Evolutionary conservation across 345 rosid species (phyloP).

Genomic region (Eucalyptus polyanthemos): DNA sequence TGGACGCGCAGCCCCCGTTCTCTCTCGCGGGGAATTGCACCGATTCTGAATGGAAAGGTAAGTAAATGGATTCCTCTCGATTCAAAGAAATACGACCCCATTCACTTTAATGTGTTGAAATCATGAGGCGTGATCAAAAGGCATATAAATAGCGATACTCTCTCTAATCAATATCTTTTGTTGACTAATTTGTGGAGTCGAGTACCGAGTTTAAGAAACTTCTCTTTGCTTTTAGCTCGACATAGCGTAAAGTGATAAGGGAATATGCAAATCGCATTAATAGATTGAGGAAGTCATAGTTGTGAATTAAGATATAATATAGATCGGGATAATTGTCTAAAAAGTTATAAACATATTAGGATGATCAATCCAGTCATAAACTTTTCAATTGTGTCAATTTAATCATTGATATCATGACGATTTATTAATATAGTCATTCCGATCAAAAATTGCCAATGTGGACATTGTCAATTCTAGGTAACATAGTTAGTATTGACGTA

Average conservation of each 20-base stretch:
- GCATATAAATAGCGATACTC: background rate
- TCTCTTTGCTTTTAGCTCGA: background rate
- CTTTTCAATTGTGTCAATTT: rapidly evolving
- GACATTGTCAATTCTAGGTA: rapidly evolving
- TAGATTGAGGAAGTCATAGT: background rate
- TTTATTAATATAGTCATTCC: rapidly evolving
- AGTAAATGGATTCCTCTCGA: background rate
- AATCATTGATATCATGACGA: background rate
- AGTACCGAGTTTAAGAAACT: background rate
- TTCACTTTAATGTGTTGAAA: background rate
- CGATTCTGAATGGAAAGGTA: background rate
- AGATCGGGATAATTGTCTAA: background rate
- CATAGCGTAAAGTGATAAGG: background rate
- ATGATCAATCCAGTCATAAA: rapidly evolving
- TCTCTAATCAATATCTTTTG: background rate
- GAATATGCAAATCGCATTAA: background rate
- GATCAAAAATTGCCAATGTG: rapidly evolving
- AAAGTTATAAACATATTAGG: rapidly evolving
- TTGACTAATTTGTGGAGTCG: background rate
- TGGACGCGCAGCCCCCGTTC: background rate
- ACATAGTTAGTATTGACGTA: rapidly evolving
- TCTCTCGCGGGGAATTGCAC: background rate
- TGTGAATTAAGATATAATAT: background rate
- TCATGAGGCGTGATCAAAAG: too few relatives aligned
- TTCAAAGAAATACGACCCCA: background rate